Evolutionary conservation across 2,329 filamentous ascomycete genomes (phyloP).

Genomic region (Helotiales sp.): DNA sequence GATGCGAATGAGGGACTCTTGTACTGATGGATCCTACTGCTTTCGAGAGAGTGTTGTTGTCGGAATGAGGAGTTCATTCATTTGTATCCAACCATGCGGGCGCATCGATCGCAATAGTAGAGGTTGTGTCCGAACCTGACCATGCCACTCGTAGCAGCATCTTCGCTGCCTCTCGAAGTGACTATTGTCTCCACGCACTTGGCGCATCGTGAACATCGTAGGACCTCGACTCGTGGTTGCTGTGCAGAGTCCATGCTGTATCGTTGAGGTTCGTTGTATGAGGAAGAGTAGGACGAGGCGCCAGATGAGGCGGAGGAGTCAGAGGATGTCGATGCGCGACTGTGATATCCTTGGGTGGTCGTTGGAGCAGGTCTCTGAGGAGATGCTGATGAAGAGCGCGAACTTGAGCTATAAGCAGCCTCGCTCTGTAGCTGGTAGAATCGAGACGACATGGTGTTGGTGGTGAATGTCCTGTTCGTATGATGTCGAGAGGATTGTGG

Average conservation of each 20-base stretch:
- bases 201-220: conserved; percentile 64
- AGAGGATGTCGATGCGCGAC: conserved; percentile 23
- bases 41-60: neutral
- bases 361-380: conserved; percentile 16
- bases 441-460: conserved; percentile 11
- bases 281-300: conserved; percentile 22
- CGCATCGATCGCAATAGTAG: conserved; percentile 66
- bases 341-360: conserved; percentile 8
- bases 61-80: conserved; percentile 38
- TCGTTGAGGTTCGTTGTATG: conserved; percentile 8
- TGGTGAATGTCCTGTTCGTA: neutral
- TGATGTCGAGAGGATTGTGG: neutral
- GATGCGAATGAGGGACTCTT: too few relatives aligned
- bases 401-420: conserved; percentile 1
- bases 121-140: conserved; percentile 64
- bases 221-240: conserved; percentile 48
- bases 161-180: conserved; percentile 40
- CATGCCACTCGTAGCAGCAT: conserved; percentile 59
- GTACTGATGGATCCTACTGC: neutral
- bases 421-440: conserved; percentile 18
- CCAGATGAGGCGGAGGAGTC: conserved; percentile 18
- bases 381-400: conserved; percentile 1
- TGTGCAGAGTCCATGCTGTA: conserved; percentile 20
- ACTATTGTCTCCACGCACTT: conserved; percentile 60
- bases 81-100: conserved; percentile 63